Evolutionary conservation across 768 basidiomycete species (phyloP).

Genomic region (Hortiboletus flavorubellus): DNA sequence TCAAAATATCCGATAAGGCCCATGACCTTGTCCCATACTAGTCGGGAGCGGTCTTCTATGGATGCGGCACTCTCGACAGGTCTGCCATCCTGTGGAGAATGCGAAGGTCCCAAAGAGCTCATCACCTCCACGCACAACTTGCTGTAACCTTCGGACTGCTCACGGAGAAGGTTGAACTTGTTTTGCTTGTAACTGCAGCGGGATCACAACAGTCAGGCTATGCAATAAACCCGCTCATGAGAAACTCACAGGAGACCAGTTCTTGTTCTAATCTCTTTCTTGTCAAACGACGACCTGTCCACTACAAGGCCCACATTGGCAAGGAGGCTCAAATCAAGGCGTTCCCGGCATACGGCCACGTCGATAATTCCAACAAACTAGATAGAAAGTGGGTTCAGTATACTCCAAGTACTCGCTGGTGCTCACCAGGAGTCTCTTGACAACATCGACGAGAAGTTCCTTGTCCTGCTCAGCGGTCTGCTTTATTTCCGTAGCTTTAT

Average conservation of each 20-base stretch:
- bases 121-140: constrained; percentile 85
- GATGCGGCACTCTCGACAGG: constrained; percentile 56
- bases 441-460: constrained; percentile 51
- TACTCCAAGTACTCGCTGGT: neutral
- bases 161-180: constrained; percentile 96
- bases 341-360: constrained; percentile 63
- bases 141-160: constrained; percentile 97
- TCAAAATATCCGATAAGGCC: constrained; percentile 95
- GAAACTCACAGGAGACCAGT: constrained; percentile 75
- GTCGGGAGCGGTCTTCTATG: constrained; percentile 62
- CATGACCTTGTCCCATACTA: constrained; percentile 80
- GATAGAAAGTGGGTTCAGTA: constrained; percentile 1
- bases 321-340: constrained; percentile 65
- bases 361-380: constrained; percentile 60
- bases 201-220: neutral
- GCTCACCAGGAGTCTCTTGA: constrained; percentile 58
- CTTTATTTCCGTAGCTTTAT: constrained; percentile 43
- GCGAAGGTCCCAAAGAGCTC: constrained; percentile 70
- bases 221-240: neutral
- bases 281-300: constrained; percentile 65
- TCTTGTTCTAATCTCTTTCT: constrained; percentile 77
- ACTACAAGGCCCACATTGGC: constrained; percentile 62
- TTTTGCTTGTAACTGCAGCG: constrained; percentile 87
- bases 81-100: constrained; percentile 62
- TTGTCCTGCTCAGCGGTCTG: constrained; percentile 62